Conservation (phyloP, 2,329 filamentous ascomycete species). For the Penicillium decumbens region DNA sequence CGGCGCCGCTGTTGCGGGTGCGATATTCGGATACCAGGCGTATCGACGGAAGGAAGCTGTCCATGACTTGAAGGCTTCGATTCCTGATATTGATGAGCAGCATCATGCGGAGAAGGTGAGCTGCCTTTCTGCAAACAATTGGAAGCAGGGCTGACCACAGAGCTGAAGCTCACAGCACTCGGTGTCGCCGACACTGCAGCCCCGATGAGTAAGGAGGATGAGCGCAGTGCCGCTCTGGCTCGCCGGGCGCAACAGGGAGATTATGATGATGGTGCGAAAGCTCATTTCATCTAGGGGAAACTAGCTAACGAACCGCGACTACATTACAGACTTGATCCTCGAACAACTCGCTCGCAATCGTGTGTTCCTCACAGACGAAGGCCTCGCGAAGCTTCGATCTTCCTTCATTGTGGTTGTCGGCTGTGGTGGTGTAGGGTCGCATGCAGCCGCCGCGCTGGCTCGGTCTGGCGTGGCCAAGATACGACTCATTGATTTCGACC, state of each 20-base stretch:
- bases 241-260: conserved; percentile 58
- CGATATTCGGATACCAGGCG: conserved; percentile 56
- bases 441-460: conserved; percentile 78
- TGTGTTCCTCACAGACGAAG: conserved; percentile 80
- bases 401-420: conserved; percentile 88
- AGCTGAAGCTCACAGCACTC: conserved; percentile 49
- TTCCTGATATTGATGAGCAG: conserved; percentile 51
- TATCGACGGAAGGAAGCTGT: conserved; percentile 53
- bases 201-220: conserved; percentile 50
- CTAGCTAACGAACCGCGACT: conserved; percentile 1
- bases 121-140: background rate
- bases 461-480: conserved; percentile 85
- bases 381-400: conserved; percentile 70
- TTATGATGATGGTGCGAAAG: conserved; percentile 55
- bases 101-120: conserved; percentile 50
- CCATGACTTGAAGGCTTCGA: conserved; percentile 57
- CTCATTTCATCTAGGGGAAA: background rate
- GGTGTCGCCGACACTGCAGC: conserved; percentile 36
- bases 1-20: conserved; percentile 44
- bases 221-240: conserved; percentile 55
- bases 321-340: conserved; percentile 68
- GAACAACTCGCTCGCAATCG: conserved; percentile 92
- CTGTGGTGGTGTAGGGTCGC: conserved; percentile 90
- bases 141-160: conserved; percentile 24
- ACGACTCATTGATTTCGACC: conserved; percentile 91